Conservation (phyloP, 2,329 filamentous ascomycete species). For the Pseudogymnoascus sp. region DNA sequence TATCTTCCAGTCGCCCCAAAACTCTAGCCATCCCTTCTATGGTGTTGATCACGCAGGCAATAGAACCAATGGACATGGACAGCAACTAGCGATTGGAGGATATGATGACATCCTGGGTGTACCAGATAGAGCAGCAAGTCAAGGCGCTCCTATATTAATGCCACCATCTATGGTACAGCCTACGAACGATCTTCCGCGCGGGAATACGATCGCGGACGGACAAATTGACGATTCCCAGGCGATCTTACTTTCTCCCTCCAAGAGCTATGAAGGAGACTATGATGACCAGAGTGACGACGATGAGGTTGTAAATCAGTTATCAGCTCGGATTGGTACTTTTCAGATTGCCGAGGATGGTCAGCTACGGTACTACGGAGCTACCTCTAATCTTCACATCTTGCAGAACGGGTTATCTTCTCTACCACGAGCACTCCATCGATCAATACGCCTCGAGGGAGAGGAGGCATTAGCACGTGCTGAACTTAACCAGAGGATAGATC, state of each 20-base stretch:
- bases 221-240: not conserved
- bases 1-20: not conserved
- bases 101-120: not conserved
- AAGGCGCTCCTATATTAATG: not conserved
- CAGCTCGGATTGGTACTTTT: slow-evolving; percentile 12
- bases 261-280: not conserved
- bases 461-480: slow-evolving; percentile 10
- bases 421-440: not conserved
- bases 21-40: not conserved
- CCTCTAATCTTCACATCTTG: slow-evolving; percentile 15
- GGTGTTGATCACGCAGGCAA: not conserved
- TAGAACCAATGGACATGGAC: not conserved
- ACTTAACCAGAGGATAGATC: slow-evolving; percentile 4
- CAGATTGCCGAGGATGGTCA: slow-evolving; percentile 17
- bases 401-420: slow-evolving; percentile 12
- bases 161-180: not conserved
- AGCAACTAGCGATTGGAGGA: not conserved
- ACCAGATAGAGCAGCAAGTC: not conserved
- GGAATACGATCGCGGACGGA: not conserved
- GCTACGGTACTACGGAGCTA: slow-evolving; percentile 16
- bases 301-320: slow-evolving; percentile 16
- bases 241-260: not conserved
- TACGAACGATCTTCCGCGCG: not conserved
- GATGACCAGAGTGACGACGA: not conserved
- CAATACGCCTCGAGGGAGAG: slow-evolving; percentile 11